These are phyloP conservation scores for Adansonia rubrostipa DNA, from an alignment of 441 rosid genomes.

Conservation along the genomic window DNA sequence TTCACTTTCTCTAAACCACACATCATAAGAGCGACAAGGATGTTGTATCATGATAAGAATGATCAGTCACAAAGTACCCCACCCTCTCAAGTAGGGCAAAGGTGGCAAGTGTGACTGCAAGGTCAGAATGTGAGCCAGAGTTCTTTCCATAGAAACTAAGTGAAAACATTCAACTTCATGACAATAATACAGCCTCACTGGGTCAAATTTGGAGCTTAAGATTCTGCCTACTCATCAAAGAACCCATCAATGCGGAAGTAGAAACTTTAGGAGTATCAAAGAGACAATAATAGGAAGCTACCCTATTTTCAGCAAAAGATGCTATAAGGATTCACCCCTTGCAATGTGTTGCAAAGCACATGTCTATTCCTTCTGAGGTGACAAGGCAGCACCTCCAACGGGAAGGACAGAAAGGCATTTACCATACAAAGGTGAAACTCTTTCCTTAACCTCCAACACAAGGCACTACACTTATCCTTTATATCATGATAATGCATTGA, in stretches of 20 bases:
- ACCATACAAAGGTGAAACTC: background rate
- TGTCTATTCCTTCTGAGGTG: background rate
- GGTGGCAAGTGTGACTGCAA: background rate
- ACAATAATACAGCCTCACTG: background rate
- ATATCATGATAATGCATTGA: background rate
- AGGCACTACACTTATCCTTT: background rate
- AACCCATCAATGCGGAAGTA: background rate
- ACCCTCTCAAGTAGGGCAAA: conserved; percentile 4
- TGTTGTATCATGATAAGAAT: background rate
- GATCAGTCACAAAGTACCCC: conserved; percentile 6
- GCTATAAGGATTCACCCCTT: background rate
- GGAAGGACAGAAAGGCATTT: background rate
- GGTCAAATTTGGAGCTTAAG: background rate
- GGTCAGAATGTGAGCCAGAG: background rate
- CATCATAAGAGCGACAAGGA: background rate
- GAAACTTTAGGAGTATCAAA: no score
- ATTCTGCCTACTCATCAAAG: background rate
- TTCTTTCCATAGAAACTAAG: background rate
- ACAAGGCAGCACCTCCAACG: background rate
- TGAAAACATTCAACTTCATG: background rate
- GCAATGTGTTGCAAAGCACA: background rate
- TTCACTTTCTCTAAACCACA: background rate
- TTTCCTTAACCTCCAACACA: background rate
- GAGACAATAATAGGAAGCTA: background rate
- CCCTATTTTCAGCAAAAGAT: background rate